phyloP scores from a whole-genome alignment of 2,329 filamentous ascomycete species.

The Xylaria sp. region DNA sequence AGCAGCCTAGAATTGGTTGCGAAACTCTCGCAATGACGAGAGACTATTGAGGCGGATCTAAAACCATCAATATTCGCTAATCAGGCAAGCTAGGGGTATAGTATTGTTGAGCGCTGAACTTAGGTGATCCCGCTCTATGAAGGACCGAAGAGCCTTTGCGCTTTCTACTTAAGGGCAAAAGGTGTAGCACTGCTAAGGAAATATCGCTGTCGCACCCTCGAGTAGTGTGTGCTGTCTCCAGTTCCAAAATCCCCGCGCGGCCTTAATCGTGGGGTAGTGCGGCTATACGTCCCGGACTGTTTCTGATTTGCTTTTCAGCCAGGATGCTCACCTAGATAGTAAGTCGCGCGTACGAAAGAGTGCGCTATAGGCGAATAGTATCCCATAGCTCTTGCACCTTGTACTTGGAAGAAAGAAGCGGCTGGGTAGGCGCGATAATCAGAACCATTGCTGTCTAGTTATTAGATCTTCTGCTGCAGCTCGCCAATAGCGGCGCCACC shows the following conservation, averaged over 20 bases:
- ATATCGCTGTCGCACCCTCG: too few species aligned
- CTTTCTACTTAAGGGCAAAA: too few species aligned
- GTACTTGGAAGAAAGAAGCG: not conserved
- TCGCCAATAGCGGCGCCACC: not conserved
- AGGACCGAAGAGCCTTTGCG: too few species aligned
- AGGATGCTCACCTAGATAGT: not conserved
- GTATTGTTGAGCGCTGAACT: not conserved
- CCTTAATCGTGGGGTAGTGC: too few species aligned
- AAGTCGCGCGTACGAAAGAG: not conserved
- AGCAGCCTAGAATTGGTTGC: too few species aligned
- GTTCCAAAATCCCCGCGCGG: too few species aligned
- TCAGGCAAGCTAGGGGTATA: not conserved
- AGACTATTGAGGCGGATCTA: not conserved
- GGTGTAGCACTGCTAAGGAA: too few species aligned
- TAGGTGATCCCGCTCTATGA: not conserved
- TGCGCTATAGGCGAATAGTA: not conserved
- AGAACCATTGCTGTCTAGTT: not conserved
- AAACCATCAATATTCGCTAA: not conserved
- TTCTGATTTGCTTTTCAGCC: not conserved
- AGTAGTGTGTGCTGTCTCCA: too few species aligned
- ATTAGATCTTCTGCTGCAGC: not conserved
- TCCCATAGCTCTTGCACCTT: not conserved
- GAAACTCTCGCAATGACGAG: too few species aligned
- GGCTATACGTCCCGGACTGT: too few species aligned
- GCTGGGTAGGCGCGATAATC: not conserved